These are phyloP conservation scores for Lichtheimia ornata DNA, from an alignment of 371 early-diverging fungal genomes.

Conservation along the genomic window DNA sequence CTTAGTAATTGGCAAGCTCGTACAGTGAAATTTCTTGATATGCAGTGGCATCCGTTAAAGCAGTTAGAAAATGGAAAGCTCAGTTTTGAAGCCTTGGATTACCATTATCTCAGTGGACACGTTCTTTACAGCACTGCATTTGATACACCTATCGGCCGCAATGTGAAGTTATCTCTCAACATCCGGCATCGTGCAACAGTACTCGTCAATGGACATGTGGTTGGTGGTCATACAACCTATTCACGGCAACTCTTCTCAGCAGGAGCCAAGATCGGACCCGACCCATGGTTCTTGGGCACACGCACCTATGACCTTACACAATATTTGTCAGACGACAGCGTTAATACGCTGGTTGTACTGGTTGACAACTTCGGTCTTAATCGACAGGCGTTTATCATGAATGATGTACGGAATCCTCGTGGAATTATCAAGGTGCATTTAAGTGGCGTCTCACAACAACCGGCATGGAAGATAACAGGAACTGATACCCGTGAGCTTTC, in stretches of 20 bases:
- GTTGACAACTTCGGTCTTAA: constrained; percentile 81
- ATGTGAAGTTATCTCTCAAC: constrained; percentile 60
- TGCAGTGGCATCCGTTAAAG: constrained; percentile 49
- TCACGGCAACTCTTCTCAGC: constrained; percentile 60
- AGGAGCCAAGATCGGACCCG: constrained; percentile 78
- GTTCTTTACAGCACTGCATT: constrained; percentile 56
- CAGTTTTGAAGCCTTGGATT: constrained; percentile 54
- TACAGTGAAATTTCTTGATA: constrained; percentile 28
- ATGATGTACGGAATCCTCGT: constrained; percentile 78
- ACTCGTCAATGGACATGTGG: constrained; percentile 64
- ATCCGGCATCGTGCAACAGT: constrained; percentile 73
- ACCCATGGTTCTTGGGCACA: constrained; percentile 58
- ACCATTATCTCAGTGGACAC: constrained; percentile 69
- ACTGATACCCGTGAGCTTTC: constrained; percentile 65
- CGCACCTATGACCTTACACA: constrained; percentile 47
- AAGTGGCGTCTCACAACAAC: constrained; percentile 39
- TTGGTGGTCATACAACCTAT: constrained; percentile 83
- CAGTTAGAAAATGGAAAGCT: constrained; percentile 8
- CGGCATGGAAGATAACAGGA: constrained; percentile 75
- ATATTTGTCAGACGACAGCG: constrained; percentile 23
- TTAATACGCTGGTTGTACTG: constrained; percentile 66
- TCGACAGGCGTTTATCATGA: constrained; percentile 73
- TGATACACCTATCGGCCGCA: constrained; percentile 14
- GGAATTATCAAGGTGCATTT: constrained; percentile 70
- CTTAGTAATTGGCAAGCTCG: constrained; percentile 34